Evolutionary conservation across 2,329 filamentous ascomycete genomes (phyloP).

Genomic region (Parastagonospora nodorum): DNA sequence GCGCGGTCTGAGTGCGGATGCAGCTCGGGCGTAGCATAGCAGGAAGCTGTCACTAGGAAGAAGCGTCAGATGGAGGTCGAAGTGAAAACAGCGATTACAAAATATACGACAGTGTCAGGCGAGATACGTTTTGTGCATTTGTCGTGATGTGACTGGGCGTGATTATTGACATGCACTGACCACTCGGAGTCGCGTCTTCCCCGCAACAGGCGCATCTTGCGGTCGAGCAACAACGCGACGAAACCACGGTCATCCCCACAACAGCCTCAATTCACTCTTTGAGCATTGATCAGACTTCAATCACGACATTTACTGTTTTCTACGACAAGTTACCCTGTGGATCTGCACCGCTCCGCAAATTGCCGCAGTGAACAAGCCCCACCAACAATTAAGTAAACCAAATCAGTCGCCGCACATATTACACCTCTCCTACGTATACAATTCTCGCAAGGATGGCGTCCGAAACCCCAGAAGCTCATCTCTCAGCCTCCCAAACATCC

Average conservation of each 20-base stretch:
- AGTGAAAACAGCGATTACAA: constrained; percentile 2
- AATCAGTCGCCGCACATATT: not conserved
- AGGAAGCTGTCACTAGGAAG: constrained; percentile 1
- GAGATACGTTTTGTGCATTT: not conserved
- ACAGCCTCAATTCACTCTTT: not conserved
- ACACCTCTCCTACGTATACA: too few species aligned
- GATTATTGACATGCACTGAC: constrained; percentile 10
- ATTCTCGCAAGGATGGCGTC: constrained; percentile 17
- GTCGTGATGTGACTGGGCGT: not conserved
- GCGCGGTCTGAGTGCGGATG: constrained; percentile 7
- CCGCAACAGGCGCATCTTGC: constrained; percentile 14
- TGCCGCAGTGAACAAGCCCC: not conserved
- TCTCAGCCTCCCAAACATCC: constrained; percentile 23
- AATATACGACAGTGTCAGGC: constrained; percentile 1
- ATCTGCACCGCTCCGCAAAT: not conserved
- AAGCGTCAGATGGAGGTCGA: not conserved
- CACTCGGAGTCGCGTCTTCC: constrained; percentile 26
- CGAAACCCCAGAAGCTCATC: constrained; percentile 10
- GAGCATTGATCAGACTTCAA: not conserved
- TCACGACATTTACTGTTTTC: not conserved
- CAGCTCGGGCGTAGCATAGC: constrained; percentile 3
- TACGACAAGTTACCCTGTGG: too few species aligned
- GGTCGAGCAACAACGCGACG: not conserved
- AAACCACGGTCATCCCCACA: not conserved
- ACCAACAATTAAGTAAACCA: not conserved